phyloP scores from a whole-genome alignment of 441 rosid genomes.

The Metrosideros polymorpha region DNA sequence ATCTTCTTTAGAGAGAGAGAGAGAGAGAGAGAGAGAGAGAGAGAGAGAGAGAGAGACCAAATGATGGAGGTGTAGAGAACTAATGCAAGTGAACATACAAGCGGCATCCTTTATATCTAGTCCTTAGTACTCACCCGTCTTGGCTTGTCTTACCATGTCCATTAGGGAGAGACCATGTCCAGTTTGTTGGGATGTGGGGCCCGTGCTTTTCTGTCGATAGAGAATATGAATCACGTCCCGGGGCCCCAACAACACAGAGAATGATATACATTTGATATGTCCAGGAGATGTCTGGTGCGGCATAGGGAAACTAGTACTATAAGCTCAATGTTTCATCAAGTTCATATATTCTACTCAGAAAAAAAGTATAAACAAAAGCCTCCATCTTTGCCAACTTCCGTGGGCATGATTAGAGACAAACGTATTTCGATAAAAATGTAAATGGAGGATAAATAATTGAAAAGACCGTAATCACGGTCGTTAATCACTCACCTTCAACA shows the following conservation, averaged over 20 bases:
- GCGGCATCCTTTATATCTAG: neutral
- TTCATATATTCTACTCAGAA: neutral
- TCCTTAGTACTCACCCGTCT: no score
- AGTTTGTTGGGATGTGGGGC: no score
- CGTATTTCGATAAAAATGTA: neutral
- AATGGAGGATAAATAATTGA: neutral
- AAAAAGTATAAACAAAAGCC: neutral
- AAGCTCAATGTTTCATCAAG: neutral
- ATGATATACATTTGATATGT: no score
- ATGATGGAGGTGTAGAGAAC: neutral
- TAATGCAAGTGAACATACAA: neutral
- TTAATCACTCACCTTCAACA: neutral
- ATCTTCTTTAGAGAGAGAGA: neutral
- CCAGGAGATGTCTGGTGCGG: neutral
- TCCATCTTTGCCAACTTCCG: neutral
- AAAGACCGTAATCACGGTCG: neutral
- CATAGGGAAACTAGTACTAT: neutral
- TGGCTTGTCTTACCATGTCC: no score
- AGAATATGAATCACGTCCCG: no score
- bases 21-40: neutral
- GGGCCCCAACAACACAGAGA: no score
- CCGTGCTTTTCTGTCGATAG: no score
- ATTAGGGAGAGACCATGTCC: no score
- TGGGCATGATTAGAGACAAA: neutral
- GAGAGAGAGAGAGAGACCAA: neutral